phyloP scores from a whole-genome alignment of 164 flowering plant genomes.

The Macadamia tetraphylla region DNA sequence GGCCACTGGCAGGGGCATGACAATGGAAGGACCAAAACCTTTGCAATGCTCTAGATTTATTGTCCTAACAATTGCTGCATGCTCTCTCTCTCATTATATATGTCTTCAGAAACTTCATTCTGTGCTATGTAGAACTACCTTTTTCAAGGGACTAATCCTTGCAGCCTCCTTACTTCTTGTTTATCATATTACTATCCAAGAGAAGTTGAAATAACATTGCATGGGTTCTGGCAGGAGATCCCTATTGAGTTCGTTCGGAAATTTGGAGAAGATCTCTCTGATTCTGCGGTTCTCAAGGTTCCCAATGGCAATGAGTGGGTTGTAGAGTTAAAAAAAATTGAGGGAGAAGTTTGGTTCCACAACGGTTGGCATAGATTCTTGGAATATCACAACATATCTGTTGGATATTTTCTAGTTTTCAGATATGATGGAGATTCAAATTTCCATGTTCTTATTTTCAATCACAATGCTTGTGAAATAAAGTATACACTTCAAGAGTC shows the following conservation, averaged over 20 bases:
- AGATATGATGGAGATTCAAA: constrained; percentile 26
- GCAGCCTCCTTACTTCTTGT: too few relatives aligned
- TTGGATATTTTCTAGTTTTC: constrained; percentile 28
- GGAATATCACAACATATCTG: constrained; percentile 17
- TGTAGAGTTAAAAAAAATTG: constrained; percentile 14
- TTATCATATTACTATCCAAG: too few relatives aligned
- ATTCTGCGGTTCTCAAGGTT: constrained; percentile 12
- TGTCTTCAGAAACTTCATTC: too few relatives aligned
- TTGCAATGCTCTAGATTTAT: too few relatives aligned
- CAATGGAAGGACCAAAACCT: too few relatives aligned
- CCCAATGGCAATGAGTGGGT: constrained; percentile 23
- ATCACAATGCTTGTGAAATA: constrained; percentile 23
- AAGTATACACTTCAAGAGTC: constrained; percentile 8
- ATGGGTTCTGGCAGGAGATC: constrained; percentile 20
- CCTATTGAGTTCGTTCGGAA: constrained; percentile 25
- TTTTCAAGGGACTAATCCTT: too few relatives aligned
- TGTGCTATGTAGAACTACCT: too few relatives aligned
- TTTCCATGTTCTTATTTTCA: constrained; percentile 25
- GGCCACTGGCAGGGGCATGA: too few relatives aligned
- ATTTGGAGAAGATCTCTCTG: constrained; percentile 14
- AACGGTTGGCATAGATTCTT: constrained; percentile 30
- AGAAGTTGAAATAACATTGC: too few relatives aligned
- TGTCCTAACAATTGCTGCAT: too few relatives aligned
- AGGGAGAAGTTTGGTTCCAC: constrained; percentile 18
- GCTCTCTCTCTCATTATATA: too few relatives aligned